Evolutionary conservation across 2,329 filamentous ascomycete species (phyloP), one percentile per base, ranked within the genome.

Genomic region (Sphaceloma murrayae): DNA sequence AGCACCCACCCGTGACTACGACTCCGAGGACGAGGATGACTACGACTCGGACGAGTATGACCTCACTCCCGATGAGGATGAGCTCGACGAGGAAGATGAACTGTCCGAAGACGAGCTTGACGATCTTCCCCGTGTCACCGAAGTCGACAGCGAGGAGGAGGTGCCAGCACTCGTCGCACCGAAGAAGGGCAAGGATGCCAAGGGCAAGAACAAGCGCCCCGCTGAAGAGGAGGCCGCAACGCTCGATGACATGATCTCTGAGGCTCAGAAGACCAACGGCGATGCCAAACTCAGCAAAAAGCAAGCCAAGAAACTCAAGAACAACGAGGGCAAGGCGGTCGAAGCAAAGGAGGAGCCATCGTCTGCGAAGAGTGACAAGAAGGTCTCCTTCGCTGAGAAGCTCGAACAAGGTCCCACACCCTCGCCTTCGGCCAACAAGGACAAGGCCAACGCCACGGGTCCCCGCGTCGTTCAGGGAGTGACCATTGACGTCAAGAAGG

Each of bases 341-440:
- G 57, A 58, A n/a, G n/a, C n/a, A 34, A 58, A 58, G 44, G 71
- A 73, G 46, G 67, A 68, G 44, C 66, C 57, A 34, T 50, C 54
- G 16, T 52, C 70, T 52, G 65, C 64, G 52, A 79, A 80, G 73
- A 69, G 72, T 46, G 82, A 84, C 65, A 95, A 95, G 78, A 96
- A 95, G 74, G 91, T 98, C 49, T 86, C 94, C 66, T 98, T 98
- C 64, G 89, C 91, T 61, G 95, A 96, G 77, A 88, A 96, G 67
- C 85, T 98, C 51, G 91, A 96, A 73, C 87, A 94, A 67, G 91
- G 91, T 48, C 91, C 91, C 51, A 93, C 87, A 32, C 79, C 80
- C 53, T 80, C 84, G 46, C 68, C 75, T 52, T 65, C 68, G 49
- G 53, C 60, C 43, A 51, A 51, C 32, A 61, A 62, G 50, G 46